Conservation (phyloP, 305 asterid species). For the Euphrasia arctica region DNA sequence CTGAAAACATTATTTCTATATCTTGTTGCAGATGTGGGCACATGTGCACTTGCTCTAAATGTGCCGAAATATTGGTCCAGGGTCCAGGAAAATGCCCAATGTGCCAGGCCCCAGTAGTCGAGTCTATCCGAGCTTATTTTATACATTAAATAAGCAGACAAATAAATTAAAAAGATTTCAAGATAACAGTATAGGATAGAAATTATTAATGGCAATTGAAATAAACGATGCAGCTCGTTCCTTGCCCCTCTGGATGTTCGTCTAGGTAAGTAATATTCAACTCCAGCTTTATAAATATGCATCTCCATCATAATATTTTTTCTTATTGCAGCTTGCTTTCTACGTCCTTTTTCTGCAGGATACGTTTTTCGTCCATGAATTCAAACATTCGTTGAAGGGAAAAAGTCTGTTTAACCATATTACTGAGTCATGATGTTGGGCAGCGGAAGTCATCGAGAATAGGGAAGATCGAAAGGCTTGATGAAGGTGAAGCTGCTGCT, state of each 20-base stretch:
- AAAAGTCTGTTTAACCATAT: background rate
- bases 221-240: constrained; percentile 26
- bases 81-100: constrained; percentile 72
- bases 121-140: constrained; percentile 71
- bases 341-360: constrained; percentile 7
- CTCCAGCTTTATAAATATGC: background rate
- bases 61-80: constrained; percentile 66
- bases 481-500: too few relatives aligned
- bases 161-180: constrained; percentile 8
- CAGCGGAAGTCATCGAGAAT: too few relatives aligned
- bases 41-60: constrained; percentile 83
- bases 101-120: constrained; percentile 87
- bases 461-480: too few relatives aligned
- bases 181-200: constrained; percentile 5
- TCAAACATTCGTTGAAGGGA: background rate
- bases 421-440: background rate
- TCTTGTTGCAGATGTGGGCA: constrained; percentile 75
- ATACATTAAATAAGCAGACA: constrained; percentile 36
- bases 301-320: background rate
- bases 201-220: constrained; percentile 21
- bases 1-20: background rate
- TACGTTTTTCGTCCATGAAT: constrained; percentile 13
- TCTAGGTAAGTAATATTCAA: constrained; percentile 33
- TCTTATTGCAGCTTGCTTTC: background rate
- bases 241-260: constrained; percentile 14